Base-by-base conservation (phyloP, 1,284 basidiomycete genomes). In the Boletus smithii region DNA sequence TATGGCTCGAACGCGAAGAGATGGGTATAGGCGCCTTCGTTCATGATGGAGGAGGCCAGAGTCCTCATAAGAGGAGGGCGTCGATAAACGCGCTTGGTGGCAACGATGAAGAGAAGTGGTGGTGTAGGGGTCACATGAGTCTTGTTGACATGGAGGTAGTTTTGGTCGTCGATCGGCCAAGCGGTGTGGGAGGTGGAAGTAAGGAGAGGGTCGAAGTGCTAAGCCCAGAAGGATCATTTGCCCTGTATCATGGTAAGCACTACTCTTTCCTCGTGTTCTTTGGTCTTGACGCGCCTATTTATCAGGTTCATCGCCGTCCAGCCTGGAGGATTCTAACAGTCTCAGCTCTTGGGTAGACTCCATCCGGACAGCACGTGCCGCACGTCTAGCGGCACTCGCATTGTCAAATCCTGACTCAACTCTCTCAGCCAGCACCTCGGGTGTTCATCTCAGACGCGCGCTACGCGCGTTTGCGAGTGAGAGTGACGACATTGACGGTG, bases 71-170 rank as follows among this genome's bases (percentile, higher is more conserved):
- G 29, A 46, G 57, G n/a, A 58, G 46, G 9, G 23, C 18, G 2
- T 67, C 65, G 5, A 52, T 53, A 11, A 60, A 60, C 14, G 44
- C 44, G 1, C 46, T 66, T 10, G 35, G 49, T 27, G 20, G 42
- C 0, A 49, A 48, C 10, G 56, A 66, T 4, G 61, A 72, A 58
- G 34, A 83, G 80, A 53, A 81, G 50, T 91, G 86, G 82, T 66
- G 75, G 36, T 91, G 80, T 60, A 87, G 81, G 56, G 85, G 87
- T 0, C 70, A 75, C 49, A 72, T 79, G 34, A 79, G 81, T 38
- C 73, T 93, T 8, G 78, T 92, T 34, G 87, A 92, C 62, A 57
- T 89, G 33, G 88, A 91, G 50, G 81, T 91, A 0, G 80, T 91
- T 0, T 42, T 65, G 40, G 46, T 54, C 0, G 72, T 83, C 2